phyloP scores from a whole-genome alignment of 139 green algal species.

The Diplosphaera chodatii region DNA sequence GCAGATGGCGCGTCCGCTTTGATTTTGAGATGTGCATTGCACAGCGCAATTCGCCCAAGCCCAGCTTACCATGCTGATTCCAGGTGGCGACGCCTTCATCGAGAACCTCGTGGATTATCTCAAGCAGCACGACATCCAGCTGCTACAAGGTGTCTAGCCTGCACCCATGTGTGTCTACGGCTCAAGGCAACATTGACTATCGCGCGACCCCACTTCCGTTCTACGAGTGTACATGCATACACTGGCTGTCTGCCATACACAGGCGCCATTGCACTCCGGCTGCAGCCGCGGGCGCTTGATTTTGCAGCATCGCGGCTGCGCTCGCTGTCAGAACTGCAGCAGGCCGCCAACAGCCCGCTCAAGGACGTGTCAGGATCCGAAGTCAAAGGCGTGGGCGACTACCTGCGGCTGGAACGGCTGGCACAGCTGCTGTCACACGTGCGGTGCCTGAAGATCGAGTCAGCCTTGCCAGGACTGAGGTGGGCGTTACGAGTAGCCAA shows the following conservation, averaged over 20 bases:
- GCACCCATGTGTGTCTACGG: too few relatives aligned
- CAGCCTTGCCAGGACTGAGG: neutral
- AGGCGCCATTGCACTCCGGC: neutral
- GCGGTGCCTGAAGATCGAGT: neutral
- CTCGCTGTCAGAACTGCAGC: slow-evolving; percentile 6
- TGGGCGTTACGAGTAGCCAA: neutral
- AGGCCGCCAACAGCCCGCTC: neutral
- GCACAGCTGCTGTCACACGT: slow-evolving; percentile 2
- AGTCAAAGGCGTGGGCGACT: slow-evolving; percentile 3
- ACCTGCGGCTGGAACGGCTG: slow-evolving; percentile 12
- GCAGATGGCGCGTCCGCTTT: too few relatives aligned
- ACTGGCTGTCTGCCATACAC: neutral
- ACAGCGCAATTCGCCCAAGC: neutral
- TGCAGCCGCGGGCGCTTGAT: slow-evolving; percentile 12
- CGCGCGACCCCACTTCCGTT: too few relatives aligned
- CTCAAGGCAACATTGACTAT: too few relatives aligned
- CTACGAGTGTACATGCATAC: neutral
- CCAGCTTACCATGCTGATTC: neutral
- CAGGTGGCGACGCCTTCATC: neutral
- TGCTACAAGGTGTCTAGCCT: slow-evolving; percentile 1
- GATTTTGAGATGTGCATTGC: neutral
- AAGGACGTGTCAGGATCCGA: slow-evolving; percentile 3
- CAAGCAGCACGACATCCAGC: neutral
- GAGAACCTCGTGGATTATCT: neutral
- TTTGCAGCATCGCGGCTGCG: slow-evolving; percentile 4